Base-by-base conservation (phyloP, 2,329 filamentous ascomycete genomes). In the Microcyclospora pomicola region DNA sequence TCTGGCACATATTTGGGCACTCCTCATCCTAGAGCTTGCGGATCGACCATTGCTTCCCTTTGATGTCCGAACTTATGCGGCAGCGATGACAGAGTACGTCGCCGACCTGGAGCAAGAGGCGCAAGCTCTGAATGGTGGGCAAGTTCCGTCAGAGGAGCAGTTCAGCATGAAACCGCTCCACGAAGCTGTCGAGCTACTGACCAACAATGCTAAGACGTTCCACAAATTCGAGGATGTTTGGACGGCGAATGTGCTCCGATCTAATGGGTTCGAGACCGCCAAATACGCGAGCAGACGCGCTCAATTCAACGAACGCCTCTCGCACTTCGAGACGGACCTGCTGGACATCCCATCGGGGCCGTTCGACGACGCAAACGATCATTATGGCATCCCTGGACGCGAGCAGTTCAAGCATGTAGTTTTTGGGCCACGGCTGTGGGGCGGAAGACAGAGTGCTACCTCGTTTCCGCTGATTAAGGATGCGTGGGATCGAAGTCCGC, bases 381-480 rank as follows among this genome's bases (percentile, higher is more conserved):
- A 42, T 13, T 40, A 49, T 30, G 54, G 53, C 5, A 72, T 93
- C 4, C 82, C 83, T 30, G 84, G 84, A 50, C 78, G 88, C 46
- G 82, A 82, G 5, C 91, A 96, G 62, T 98, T 86, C 69, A 94
- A 92, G 60, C 91, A 95, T 60, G 72, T 92, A 53, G 65, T 98
- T 40, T 93, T 87, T 56, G 88, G 82, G 2, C 91, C 91, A 0
- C 75, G 84, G 52, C 66, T 75, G 2, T 87, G 84, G 80, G 78
- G 77, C 27, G 75, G 72, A 9, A 24, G 7, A 7, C 19, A 24
- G 19, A 24, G 19, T 24, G 19, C 19, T 24, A 24, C 19, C 19
- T 24, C 19, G 19, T 24, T 24, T 24, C 19, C 19, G 19, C 19
- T 24, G 19, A 24, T 24, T 24, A 24, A 24, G 7, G 19, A 24